Base-by-base conservation (phyloP, 495 filamentous ascomycete genomes). In the Hamigera avellanea region DNA sequence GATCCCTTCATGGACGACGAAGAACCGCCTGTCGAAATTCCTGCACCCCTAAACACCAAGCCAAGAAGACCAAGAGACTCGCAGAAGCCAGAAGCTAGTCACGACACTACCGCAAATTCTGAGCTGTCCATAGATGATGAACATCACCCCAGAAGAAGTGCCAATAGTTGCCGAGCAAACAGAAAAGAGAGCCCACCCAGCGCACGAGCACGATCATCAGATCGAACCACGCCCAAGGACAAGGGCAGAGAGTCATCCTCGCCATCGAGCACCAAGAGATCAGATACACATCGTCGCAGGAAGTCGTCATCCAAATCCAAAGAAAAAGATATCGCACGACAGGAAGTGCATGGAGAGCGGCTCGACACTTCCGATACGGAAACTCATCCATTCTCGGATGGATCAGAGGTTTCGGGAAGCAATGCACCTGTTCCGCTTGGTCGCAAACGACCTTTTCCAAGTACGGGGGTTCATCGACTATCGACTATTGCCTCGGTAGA, bases 401-500 rank as follows among this genome's bases (percentile, higher is more conserved):
- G 49, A 12, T 58, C 59, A 6, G 64, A 68, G 34, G 54, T 63
- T 1, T 65, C 62, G 19, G 55, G 42, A 5, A 55, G 53, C 31
- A 61, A 64, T 40, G 47, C 59, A 6, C 57, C 59, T 35, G 56
- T 60, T 6, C 59, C 59, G 8, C 35, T 64, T 16, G 52, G 51
- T 18, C 53, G 43, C 15, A 73, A 66, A 49, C 65, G 64, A 30
- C 72, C 70, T 16, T 71, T 74, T 39, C 80, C 82, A 1, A 76
- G 65, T 12, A 81, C 72, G 12, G 77, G 78, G 6, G 46, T 61
- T n/a, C 73, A 83, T 45, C 70, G 73, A 40, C 57, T 86, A 17
- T 84, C 83, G n/a, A 86, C 81, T 0, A 86, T 85, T 36, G 64
- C 70, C 7, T 83, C 82, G 37, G 59, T 67, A 8, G 78, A 80